phyloP scores from a whole-genome alignment of 768 basidiomycete species.

The Trichaptum fuscoviolaceum region DNA sequence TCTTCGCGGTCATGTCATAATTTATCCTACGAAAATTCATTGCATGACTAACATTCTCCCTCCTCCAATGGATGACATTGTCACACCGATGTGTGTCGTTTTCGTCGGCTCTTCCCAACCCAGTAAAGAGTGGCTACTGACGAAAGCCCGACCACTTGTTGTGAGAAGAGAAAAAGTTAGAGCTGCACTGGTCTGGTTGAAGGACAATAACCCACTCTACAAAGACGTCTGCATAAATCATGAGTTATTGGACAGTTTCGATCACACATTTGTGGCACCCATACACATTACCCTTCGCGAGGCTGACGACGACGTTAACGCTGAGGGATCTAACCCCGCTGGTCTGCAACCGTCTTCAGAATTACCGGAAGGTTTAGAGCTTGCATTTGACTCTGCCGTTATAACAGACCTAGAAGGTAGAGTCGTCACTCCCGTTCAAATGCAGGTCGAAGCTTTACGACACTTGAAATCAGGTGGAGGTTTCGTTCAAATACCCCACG shows the following conservation, averaged over 20 bases:
- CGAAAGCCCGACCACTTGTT: slow-evolving; percentile 30
- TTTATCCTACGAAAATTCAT: slow-evolving; percentile 32
- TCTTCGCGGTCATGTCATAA: slow-evolving; percentile 35
- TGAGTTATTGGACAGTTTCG: slow-evolving; percentile 14
- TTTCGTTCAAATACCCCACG: slow-evolving; percentile 7
- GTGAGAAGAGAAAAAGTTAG: slow-evolving; percentile 28
- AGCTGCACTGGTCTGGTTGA: slow-evolving; percentile 31
- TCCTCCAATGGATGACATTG: slow-evolving; percentile 29
- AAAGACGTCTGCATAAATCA: slow-evolving; percentile 24
- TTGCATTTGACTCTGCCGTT: slow-evolving; percentile 28
- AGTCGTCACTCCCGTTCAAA: not conserved
- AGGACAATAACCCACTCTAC: slow-evolving; percentile 32
- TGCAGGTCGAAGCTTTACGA: slow-evolving; percentile 3
- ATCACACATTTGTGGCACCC: slow-evolving; percentile 9
- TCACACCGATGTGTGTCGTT: too few species aligned
- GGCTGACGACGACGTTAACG: slow-evolving; percentile 25
- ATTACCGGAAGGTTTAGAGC: slow-evolving; percentile 17
- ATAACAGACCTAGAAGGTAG: slow-evolving; percentile 1
- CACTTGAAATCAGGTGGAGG: slow-evolving; percentile 7
- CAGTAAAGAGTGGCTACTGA: slow-evolving; percentile 23
- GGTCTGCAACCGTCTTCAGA: slow-evolving; percentile 25
- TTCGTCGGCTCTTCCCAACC: slow-evolving; percentile 31
- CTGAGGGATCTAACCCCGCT: slow-evolving; percentile 23
- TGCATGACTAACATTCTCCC: slow-evolving; percentile 27
- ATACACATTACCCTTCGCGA: slow-evolving; percentile 9